phyloP scores from a whole-genome alignment of 2,329 filamentous ascomycete species.

The Scopulariopsis brevicaulis region DNA sequence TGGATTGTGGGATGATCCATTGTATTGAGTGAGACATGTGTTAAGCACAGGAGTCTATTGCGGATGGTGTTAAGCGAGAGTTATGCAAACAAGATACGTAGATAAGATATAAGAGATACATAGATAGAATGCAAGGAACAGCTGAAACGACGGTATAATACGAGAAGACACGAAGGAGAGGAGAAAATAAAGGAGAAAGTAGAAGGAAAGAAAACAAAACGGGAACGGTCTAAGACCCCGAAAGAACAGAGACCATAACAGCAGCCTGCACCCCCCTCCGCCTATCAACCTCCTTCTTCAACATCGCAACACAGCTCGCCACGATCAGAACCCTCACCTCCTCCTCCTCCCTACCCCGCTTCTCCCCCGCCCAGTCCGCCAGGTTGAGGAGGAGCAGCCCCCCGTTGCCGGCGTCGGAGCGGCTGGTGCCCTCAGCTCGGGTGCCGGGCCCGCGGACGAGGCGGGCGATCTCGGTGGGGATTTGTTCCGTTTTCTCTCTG shows the following conservation, averaged over 20 bases:
- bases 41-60: no score
- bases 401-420: constrained; percentile 34
- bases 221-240: constrained; percentile 4
- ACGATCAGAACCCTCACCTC: constrained; percentile 30
- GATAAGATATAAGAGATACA: no score
- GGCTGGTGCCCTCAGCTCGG: constrained; percentile 25
- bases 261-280: constrained; percentile 38
- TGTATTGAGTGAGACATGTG: no score
- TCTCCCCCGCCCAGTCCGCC: constrained; percentile 18
- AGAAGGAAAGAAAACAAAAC: neutral
- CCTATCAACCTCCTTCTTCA: constrained; percentile 55
- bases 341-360: constrained; percentile 19
- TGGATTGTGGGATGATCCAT: no score
- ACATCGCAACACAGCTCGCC: constrained; percentile 45
- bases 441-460: constrained; percentile 27
- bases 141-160: no score
- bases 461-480: constrained; percentile 21
- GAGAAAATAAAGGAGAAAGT: neutral
- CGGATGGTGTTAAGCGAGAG: no score
- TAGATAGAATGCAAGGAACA: no score
- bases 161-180: neutral
- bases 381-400: constrained; percentile 34
- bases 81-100: no score
- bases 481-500: constrained; percentile 13
- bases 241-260: constrained; percentile 22